Evolutionary conservation across 805 yeast genomes (phyloP).

Genomic region (Kodamaea neixiangensis): DNA sequence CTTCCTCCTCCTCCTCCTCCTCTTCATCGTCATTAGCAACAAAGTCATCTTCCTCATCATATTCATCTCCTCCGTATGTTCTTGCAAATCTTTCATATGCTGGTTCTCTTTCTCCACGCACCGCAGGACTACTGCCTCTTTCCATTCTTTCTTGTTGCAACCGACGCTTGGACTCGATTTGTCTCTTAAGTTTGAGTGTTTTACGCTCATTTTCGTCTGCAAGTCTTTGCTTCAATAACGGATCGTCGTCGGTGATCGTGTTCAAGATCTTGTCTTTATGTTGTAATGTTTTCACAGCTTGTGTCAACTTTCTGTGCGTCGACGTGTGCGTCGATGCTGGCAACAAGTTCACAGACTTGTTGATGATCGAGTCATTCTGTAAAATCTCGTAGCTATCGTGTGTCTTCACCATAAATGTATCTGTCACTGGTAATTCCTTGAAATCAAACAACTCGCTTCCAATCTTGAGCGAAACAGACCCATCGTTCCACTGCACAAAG

Average conservation of each 20-base stretch:
- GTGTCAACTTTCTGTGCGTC: conserved; percentile 78
- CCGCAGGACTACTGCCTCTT: conserved; percentile 41
- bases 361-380: conserved; percentile 65
- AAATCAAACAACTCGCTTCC: conserved; percentile 89
- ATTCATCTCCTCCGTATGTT: conserved; percentile 34
- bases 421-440: conserved; percentile 60
- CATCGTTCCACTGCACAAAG: conserved; percentile 93
- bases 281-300: conserved; percentile 58
- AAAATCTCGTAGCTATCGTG: conserved; percentile 72
- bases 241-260: conserved; percentile 62
- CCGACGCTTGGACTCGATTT: conserved; percentile 61
- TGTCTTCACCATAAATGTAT: conserved; percentile 69
- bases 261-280: conserved; percentile 51
- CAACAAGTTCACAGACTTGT: conserved; percentile 68
- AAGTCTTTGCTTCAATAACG: conserved; percentile 64
- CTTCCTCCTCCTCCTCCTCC: conserved; percentile 39
- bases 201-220: conserved; percentile 63
- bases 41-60: conserved; percentile 44
- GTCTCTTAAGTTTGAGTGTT: conserved; percentile 62
- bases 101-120: conserved; percentile 28
- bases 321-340: conserved; percentile 90
- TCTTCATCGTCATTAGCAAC: conserved; percentile 46
- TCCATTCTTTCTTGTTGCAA: conserved; percentile 61
- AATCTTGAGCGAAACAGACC: conserved; percentile 77
- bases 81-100: conserved; percentile 41